These are phyloP conservation scores for Spizellomyces punctatus DNA, from an alignment of 192 early-diverging fungal genomes.

Conservation along the genomic window DNA sequence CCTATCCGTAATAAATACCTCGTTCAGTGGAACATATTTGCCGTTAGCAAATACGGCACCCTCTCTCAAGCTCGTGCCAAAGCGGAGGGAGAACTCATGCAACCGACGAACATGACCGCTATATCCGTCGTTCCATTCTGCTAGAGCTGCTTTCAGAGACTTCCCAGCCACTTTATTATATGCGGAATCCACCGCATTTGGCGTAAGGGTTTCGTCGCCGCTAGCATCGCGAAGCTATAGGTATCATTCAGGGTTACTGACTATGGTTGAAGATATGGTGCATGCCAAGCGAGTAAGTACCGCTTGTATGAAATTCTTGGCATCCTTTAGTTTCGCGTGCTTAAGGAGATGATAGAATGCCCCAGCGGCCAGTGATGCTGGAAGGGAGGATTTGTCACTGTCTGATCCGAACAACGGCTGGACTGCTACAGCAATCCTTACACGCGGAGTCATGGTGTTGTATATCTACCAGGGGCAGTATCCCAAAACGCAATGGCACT, in stretches of 20 bases:
- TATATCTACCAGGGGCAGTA: conserved; percentile 66
- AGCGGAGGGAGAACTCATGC: neutral
- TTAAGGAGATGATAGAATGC: conserved; percentile 11
- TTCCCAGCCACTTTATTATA: too few relatives aligned
- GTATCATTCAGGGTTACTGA: too few relatives aligned
- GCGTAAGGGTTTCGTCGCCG: neutral
- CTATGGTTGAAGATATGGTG: too few relatives aligned
- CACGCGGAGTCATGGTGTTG: conserved; percentile 3
- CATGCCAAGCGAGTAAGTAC: too few relatives aligned
- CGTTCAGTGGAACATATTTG: conserved; percentile 61
- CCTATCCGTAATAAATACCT: conserved; percentile 8
- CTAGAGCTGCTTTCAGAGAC: too few relatives aligned
- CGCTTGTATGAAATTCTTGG: conserved; percentile 12
- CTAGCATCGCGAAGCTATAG: neutral
- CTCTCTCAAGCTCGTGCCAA: conserved; percentile 17
- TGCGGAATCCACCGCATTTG: too few relatives aligned
- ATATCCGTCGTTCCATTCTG: too few relatives aligned
- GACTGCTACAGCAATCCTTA: too few relatives aligned
- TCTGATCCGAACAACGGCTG: too few relatives aligned
- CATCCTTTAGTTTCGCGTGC: neutral
- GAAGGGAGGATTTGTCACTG: neutral
- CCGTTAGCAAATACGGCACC: conserved; percentile 81
- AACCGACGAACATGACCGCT: too few relatives aligned
- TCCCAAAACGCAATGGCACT: conserved; percentile 85
- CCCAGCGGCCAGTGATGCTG: conserved; percentile 9